Conservation (phyloP, 768 basidiomycete genomes). For the Pleurotus platypus region DNA sequence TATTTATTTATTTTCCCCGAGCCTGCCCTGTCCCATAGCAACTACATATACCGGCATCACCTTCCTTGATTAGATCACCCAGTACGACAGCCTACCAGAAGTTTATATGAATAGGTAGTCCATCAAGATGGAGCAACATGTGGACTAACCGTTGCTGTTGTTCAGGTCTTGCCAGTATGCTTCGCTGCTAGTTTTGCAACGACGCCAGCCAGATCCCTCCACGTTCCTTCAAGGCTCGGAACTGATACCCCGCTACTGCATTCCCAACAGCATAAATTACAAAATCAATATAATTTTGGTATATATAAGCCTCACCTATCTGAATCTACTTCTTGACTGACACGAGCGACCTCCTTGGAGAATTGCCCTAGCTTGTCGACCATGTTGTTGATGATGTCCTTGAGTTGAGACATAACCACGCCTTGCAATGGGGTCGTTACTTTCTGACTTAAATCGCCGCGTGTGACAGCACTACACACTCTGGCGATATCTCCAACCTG, state of each 20-base stretch:
- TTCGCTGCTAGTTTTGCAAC: slow-evolving; percentile 80
- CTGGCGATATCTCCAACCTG: slow-evolving; percentile 64
- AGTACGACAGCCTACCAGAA: slow-evolving; percentile 75
- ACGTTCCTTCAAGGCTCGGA: slow-evolving; percentile 83
- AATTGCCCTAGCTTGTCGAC: no score
- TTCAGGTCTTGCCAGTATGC: slow-evolving; percentile 79
- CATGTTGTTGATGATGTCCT: no score
- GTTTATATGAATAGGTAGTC: not conserved
- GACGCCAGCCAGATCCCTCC: slow-evolving; percentile 77
- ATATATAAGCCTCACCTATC: slow-evolving; percentile 45
- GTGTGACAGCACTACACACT: slow-evolving; percentile 69
- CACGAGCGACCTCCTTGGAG: no score
- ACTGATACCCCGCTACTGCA: slow-evolving; percentile 84
- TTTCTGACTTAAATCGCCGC: slow-evolving; percentile 63
- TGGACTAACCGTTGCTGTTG: slow-evolving; percentile 51
- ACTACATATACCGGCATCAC: slow-evolving; percentile 63
- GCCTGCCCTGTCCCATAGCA: no score
- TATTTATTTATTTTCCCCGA: no score
- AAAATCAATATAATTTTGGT: not conserved
- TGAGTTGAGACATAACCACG: no score
- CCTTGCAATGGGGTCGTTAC: no score
- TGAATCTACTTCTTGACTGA: slow-evolving; percentile 25
- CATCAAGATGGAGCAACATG: not conserved
- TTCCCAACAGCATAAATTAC: slow-evolving; percentile 61
- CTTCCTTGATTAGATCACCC: slow-evolving; percentile 85